Conservation (phyloP, 2,329 filamentous ascomycete species). For the Arthrinium puccinioides region DNA sequence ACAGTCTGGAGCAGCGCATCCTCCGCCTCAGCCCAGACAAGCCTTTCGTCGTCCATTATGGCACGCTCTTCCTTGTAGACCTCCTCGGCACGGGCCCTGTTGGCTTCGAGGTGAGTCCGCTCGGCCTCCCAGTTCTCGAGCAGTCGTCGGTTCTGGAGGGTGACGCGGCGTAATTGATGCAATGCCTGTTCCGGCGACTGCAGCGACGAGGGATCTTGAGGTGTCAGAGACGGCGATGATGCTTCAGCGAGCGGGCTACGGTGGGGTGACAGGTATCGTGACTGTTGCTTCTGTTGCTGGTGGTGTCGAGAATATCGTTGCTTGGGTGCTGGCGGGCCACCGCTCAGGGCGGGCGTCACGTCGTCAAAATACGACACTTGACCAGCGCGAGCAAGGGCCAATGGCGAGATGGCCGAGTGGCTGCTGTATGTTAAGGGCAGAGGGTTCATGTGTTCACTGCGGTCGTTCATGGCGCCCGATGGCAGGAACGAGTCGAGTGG, state of each 20-base stretch:
- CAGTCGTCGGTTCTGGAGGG: conserved; percentile 18
- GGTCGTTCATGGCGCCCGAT: conserved; percentile 27
- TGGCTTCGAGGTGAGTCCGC: conserved; percentile 45
- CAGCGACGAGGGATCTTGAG: conserved; percentile 6
- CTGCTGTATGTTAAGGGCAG: too few relatives aligned
- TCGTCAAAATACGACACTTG: conserved; percentile 30
- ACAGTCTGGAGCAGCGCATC: conserved; percentile 5
- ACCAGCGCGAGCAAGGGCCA: conserved; percentile 27
- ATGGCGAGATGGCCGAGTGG: conserved; percentile 32
- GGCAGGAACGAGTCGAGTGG: conserved; percentile 36
- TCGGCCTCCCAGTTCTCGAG: conserved; percentile 47
- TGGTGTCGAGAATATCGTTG: background rate
- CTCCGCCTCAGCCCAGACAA: conserved; percentile 39
- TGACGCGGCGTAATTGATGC: conserved; percentile 11
- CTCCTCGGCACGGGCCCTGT: conserved; percentile 44
- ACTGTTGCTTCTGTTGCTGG: conserved; percentile 2
- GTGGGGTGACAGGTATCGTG: conserved; percentile 16
- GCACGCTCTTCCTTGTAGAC: conserved; percentile 47
- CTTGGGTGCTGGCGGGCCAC: background rate
- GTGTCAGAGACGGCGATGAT: conserved; percentile 8
- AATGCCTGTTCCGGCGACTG: conserved; percentile 14
- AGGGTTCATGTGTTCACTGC: conserved; percentile 20
- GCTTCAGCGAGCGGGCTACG: conserved; percentile 7
- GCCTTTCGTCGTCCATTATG: conserved; percentile 44
- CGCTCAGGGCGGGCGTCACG: background rate